phyloP scores from a whole-genome alignment of 768 basidiomycete species.

The Leucocoprinus birnbaumii region DNA sequence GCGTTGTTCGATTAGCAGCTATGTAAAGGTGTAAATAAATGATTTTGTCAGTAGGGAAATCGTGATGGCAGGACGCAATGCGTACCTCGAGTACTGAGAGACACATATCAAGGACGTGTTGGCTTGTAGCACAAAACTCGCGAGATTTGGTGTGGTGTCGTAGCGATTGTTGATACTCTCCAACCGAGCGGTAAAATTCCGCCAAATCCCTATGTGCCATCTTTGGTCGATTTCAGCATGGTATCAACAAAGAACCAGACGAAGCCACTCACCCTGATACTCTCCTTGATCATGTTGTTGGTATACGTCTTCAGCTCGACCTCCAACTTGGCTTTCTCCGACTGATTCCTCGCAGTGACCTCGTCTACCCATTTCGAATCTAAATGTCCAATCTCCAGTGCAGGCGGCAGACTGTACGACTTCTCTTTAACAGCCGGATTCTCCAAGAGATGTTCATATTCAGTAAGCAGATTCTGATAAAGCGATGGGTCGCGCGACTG shows the following conservation, averaged over 20 bases:
- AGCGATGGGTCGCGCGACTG: constrained; percentile 67
- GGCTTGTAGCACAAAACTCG: constrained; percentile 88
- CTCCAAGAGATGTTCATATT: constrained; percentile 49
- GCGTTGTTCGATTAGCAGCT: constrained; percentile 84
- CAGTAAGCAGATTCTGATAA: constrained; percentile 45
- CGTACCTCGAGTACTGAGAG: constrained; percentile 75
- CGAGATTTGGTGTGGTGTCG: constrained; percentile 89
- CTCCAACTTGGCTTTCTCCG: constrained; percentile 83
- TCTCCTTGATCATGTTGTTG: constrained; percentile 98
- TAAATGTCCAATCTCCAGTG: constrained; percentile 44
- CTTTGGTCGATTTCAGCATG: constrained; percentile 32
- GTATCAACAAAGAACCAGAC: not conserved
- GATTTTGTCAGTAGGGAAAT: not conserved
- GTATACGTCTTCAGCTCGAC: constrained; percentile 93
- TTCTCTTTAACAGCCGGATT: constrained; percentile 20
- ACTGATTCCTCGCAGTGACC: constrained; percentile 56
- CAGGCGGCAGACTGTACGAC: constrained; percentile 35
- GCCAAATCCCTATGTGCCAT: constrained; percentile 92
- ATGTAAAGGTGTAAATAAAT: no score
- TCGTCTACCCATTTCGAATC: constrained; percentile 78
- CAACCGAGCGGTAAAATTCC: constrained; percentile 68
- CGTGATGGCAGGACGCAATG: not conserved
- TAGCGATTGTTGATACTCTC: constrained; percentile 69
- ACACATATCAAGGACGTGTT: constrained; percentile 94
- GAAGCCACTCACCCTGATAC: constrained; percentile 70